phyloP scores from a whole-genome alignment of 306 rosid genomes.

The Mucuna pruriens region DNA sequence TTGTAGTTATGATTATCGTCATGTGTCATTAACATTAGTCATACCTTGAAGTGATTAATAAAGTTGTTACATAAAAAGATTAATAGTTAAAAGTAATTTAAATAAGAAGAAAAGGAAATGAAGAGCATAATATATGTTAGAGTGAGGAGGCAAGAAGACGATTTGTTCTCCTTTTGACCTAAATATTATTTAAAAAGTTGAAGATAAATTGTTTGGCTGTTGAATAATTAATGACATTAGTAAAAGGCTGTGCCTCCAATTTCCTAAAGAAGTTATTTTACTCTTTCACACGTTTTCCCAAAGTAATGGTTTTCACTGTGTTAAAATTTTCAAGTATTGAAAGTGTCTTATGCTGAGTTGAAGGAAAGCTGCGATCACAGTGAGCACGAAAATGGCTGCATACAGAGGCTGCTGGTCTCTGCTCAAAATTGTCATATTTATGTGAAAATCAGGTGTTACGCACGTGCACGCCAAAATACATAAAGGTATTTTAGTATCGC shows the following conservation, averaged over 20 bases:
- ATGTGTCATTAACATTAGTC: no score
- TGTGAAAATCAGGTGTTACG: constrained; percentile 37
- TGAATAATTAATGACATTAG: not conserved
- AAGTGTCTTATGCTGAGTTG: constrained; percentile 34
- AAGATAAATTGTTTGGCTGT: not conserved
- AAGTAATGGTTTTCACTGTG: constrained; percentile 18
- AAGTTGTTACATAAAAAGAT: no score
- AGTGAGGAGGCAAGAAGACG: no score
- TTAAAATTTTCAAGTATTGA: constrained; percentile 15
- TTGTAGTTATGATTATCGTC: no score
- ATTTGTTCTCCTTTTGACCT: not conserved
- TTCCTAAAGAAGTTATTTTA: constrained; percentile 16
- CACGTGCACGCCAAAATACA: constrained; percentile 26
- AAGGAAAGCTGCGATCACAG: constrained; percentile 52
- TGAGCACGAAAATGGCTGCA: constrained; percentile 43
- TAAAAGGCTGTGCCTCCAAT: constrained; percentile 26
- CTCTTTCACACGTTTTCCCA: constrained; percentile 47
- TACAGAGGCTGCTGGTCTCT: constrained; percentile 30
- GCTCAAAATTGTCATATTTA: constrained; percentile 27
- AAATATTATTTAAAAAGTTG: not conserved
- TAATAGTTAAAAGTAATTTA: no score
- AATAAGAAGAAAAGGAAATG: no score
- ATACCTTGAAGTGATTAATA: no score
- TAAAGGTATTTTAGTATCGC: not conserved
- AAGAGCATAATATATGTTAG: no score